Conservation (phyloP, 768 basidiomycete genomes). For the Pleurotus citrinopileatus region DNA sequence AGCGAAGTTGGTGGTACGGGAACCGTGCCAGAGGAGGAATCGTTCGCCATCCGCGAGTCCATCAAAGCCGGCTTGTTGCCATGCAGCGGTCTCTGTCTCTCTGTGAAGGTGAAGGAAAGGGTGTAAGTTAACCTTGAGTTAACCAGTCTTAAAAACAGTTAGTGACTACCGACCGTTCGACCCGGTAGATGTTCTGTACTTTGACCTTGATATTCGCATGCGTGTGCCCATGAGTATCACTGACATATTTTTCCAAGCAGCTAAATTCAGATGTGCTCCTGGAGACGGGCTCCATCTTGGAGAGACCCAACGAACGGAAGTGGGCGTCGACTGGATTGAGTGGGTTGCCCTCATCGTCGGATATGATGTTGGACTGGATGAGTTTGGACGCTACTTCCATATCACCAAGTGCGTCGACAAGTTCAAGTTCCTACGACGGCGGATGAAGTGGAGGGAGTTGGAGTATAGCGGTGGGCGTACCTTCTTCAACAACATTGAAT, state of each 20-base stretch:
- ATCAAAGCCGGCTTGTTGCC: slow-evolving; percentile 43
- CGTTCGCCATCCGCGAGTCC: slow-evolving; percentile 45
- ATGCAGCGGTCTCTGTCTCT: slow-evolving; percentile 29
- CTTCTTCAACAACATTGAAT: slow-evolving; percentile 35
- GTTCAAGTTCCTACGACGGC: slow-evolving; percentile 52
- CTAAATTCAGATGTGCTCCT: slow-evolving; percentile 41
- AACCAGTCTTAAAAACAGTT: too few relatives aligned
- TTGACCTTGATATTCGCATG: slow-evolving; percentile 43
- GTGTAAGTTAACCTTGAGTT: too few relatives aligned
- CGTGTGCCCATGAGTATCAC: slow-evolving; percentile 56
- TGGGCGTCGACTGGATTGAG: slow-evolving; percentile 56
- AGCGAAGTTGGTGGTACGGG: slow-evolving; percentile 61
- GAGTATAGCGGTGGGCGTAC: too few relatives aligned
- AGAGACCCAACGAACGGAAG: slow-evolving; percentile 49
- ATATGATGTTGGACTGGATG: slow-evolving; percentile 34
- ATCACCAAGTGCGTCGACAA: slow-evolving; percentile 62
- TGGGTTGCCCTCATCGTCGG: slow-evolving; percentile 42
- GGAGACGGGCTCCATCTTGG: slow-evolving; percentile 47
- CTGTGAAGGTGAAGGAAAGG: slow-evolving; percentile 15
- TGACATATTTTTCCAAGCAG: slow-evolving; percentile 43
- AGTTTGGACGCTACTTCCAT: slow-evolving; percentile 65
- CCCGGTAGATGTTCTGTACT: slow-evolving; percentile 47
- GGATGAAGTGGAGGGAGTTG: too few relatives aligned
- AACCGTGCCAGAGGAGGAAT: slow-evolving; percentile 62
- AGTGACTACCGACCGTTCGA: slow-evolving; percentile 40